Conservation (phyloP, 306 rosid species). For the Biancaea sappan region DNA sequence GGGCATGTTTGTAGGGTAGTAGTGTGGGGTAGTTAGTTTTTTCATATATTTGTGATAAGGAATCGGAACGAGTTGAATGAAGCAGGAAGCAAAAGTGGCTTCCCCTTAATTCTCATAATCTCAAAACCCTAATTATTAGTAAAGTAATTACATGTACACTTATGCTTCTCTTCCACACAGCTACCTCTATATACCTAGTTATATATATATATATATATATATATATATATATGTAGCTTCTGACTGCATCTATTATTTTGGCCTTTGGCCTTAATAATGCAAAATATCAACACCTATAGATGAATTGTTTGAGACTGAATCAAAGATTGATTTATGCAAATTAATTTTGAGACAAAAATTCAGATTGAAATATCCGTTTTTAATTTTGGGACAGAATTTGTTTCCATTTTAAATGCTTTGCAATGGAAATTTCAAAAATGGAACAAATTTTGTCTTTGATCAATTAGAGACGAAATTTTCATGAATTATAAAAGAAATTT, state of each 20-base stretch:
- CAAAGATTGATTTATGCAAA: too few relatives aligned
- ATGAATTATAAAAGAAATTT: too few relatives aligned
- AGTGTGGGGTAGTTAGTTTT: slow-evolving; percentile 53
- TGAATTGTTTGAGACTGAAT: too few relatives aligned
- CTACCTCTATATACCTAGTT: slow-evolving; percentile 37
- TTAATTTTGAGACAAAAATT: too few relatives aligned
- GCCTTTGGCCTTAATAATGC: neutral
- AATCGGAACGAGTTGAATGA: slow-evolving; percentile 10
- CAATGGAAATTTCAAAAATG: too few relatives aligned
- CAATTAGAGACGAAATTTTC: too few relatives aligned
- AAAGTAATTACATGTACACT: neutral
- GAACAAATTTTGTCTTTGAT: too few relatives aligned
- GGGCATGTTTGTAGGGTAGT: slow-evolving; percentile 27
- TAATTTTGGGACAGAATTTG: too few relatives aligned
- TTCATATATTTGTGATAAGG: slow-evolving; percentile 23
- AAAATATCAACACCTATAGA: neutral
- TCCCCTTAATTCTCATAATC: slow-evolving; percentile 24
- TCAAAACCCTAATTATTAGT: slow-evolving; percentile 25
- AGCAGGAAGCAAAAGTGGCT: neutral
- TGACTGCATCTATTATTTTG: slow-evolving; percentile 38
- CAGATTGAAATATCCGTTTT: too few relatives aligned
- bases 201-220: too few relatives aligned
- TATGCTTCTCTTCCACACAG: slow-evolving; percentile 46
- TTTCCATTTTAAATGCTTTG: too few relatives aligned
- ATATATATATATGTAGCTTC: too few relatives aligned